Percentiles rank a stretch among this genome's conserved stretches.
These are phyloP conservation scores for Chondrostereum purpureum DNA, from an alignment of 1,284 basidiomycete genomes.

Conservation along the genomic window DNA sequence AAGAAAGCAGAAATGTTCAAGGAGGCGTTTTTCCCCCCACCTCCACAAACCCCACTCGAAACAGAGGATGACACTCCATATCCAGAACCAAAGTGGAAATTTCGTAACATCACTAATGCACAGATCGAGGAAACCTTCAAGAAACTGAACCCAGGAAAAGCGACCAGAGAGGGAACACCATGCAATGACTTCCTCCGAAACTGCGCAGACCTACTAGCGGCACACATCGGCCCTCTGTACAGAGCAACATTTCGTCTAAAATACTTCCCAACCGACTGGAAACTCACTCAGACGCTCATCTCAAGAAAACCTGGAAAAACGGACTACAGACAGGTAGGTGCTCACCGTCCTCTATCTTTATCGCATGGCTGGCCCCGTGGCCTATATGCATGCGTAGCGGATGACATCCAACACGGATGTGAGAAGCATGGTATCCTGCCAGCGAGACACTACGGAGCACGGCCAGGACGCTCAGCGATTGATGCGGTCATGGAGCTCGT, in stretches of 20 bases:
- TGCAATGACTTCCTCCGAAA: neutral
- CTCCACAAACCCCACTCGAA: neutral
- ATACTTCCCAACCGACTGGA: neutral
- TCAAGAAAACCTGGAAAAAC: neutral
- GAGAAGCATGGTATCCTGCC: no score
- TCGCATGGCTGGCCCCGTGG: no score
- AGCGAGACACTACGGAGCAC: no score
- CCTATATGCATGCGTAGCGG: no score
- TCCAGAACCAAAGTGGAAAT: neutral
- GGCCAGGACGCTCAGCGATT: no score
- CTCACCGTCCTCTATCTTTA: no score
- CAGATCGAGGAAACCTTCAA: neutral
- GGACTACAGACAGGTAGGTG: no score
- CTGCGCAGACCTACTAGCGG: neutral
- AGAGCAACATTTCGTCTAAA: no score
- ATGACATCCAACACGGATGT: no score
- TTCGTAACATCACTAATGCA: neutral
- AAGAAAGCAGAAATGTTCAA: conserved; percentile 6
- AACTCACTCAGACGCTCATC: neutral
- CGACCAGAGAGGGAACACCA: neutral
- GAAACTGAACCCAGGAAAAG: neutral
- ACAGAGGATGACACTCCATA: neutral
- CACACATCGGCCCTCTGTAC: neutral
- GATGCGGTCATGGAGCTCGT: no score
- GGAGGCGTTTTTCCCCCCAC: conserved; percentile 5